Evolutionary conservation across 2,329 filamentous ascomycete genomes (phyloP), one percentile per base, ranked within the genome.

Genomic region (Plenodomus lindquistii): DNA sequence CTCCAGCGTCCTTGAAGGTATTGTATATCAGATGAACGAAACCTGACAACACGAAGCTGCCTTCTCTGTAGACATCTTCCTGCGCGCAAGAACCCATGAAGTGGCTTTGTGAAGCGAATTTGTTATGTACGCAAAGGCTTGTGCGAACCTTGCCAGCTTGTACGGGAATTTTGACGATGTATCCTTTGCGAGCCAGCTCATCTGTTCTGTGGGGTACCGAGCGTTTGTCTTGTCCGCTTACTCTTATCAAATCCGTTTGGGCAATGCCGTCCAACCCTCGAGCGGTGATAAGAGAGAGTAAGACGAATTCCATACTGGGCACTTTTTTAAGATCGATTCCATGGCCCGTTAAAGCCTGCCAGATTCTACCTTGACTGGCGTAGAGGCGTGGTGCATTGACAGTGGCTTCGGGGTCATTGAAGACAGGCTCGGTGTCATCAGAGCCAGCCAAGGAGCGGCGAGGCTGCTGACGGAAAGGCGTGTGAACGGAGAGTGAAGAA

Each of bases 161-260:
- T 2, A 71, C 57, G 18, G 67, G 63, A 16, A 59, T 63, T 53
- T 87, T 87, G 35, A 79, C 75, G 44, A 87, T 85, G 62, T 86
- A 86, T 0, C 84, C 84, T 55, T 82, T 84, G 29, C 73, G 66
- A 5, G 77, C 75, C 34, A 87, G 72, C 2, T 73, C 67, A 52
- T 85, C 81, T 2, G 84, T 87, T 34, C 84, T 75, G 52, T 81
- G 77, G 1, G 84, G 84, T 2, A 86, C 79, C 1, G 84, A 87
- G 38, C 84, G 77, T 62, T 86, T 86, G 64, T 87, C 84, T 67
- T 87, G 84, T 5, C 81, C 81, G 54, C 81, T 83, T 18, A 80
- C 59, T 43, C 68, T 72, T 35, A 77, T 75, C 31, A 86, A 67
- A 2, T 83, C 77, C 2, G 81, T 78, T 61, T 87, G 84, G 2